Evolutionary conservation across 2,329 filamentous ascomycete species (phyloP), one percentile per base, ranked within the genome.

Genomic region (Dactylellina drechsleri): DNA sequence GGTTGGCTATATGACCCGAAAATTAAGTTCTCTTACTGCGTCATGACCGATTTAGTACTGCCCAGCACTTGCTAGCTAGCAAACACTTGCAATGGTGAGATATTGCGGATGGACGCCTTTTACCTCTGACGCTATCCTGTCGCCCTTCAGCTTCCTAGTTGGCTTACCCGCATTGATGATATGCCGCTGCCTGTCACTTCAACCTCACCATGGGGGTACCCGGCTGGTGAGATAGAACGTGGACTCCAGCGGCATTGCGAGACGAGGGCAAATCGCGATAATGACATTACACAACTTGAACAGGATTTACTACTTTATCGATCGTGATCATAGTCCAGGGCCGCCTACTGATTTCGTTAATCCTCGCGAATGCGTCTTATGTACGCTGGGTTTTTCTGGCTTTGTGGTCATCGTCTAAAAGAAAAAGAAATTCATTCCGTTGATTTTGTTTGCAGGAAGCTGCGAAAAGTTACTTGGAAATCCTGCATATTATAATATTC

Each of bases 101-200:
- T 36, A 36, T 15, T 71, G 26, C 54, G 49, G 45, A 53, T 45
- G 16, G 10, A 61, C 60, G 50, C 64, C 52, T 62, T 64, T 28
- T 28, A 59, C 58, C 68, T 61, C 71, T 75, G 67, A 75, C 71
- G 71, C 64, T 64, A 75, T 64, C 49, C 26, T 68, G 71, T 75
- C 64, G 71, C 71, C 43, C 67, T 68, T 52, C 52, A 75, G 41
- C 71, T 75, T 75, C 71, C 71, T 75, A 75, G 64, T 75, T 75
- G 23, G 64, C 71, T 75, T 68, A 68, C 71, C 53, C 59, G 71
- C 71, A 75, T 68, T 64, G 28, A 59, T 54, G 45, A 65, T 41
- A 43, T 26, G 36, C 62, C 57, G 58, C 64, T 71, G 71, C 64
- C 71, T 75, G 71, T 75, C 71, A 60, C 64, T 56, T 64, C 53